Evolutionary conservation across 805 yeast species (phyloP).

Genomic region (Teunomyces panamensis): DNA sequence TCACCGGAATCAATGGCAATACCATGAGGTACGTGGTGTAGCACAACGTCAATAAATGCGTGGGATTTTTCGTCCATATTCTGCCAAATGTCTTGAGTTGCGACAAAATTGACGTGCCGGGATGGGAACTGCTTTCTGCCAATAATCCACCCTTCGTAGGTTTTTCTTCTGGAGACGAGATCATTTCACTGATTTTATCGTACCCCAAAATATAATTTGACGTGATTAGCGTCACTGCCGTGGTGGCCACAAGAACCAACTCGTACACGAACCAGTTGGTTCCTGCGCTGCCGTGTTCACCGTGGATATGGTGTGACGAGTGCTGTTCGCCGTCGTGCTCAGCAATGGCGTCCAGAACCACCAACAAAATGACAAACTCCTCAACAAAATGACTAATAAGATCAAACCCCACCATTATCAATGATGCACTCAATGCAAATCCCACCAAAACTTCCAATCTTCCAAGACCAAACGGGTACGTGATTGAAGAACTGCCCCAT

Average conservation of each 20-base stretch:
- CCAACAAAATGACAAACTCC: slow-evolving; percentile 53
- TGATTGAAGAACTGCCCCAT: slow-evolving; percentile 79
- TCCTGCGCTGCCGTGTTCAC: slow-evolving; percentile 14
- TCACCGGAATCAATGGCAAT: slow-evolving; percentile 38
- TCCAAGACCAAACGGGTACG: slow-evolving; percentile 92
- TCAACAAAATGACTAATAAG: slow-evolving; percentile 83
- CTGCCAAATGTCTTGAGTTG: slow-evolving; percentile 11
- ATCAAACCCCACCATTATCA: slow-evolving; percentile 89
- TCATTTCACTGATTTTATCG: slow-evolving; percentile 34
- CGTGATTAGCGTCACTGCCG: slow-evolving; percentile 26
- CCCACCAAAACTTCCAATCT: slow-evolving; percentile 84
- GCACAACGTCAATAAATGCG: slow-evolving; percentile 44
- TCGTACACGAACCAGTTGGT: slow-evolving; percentile 31
- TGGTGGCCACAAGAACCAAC: slow-evolving; percentile 14
- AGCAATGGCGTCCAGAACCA: slow-evolving; percentile 25
- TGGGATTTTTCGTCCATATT: slow-evolving; percentile 36
- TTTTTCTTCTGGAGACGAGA: slow-evolving; percentile 20
- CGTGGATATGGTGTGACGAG: slow-evolving; percentile 41
- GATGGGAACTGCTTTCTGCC: neutral
- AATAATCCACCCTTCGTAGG: slow-evolving; percentile 5
- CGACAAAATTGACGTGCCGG: neutral
- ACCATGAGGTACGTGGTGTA: slow-evolving; percentile 40
- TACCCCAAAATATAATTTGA: slow-evolving; percentile 32
- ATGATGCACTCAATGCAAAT: slow-evolving; percentile 79
- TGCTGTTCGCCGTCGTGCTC: slow-evolving; percentile 20